Conservation (phyloP, 2,329 filamentous ascomycete genomes). For the Botryotinia calthae region DNA sequence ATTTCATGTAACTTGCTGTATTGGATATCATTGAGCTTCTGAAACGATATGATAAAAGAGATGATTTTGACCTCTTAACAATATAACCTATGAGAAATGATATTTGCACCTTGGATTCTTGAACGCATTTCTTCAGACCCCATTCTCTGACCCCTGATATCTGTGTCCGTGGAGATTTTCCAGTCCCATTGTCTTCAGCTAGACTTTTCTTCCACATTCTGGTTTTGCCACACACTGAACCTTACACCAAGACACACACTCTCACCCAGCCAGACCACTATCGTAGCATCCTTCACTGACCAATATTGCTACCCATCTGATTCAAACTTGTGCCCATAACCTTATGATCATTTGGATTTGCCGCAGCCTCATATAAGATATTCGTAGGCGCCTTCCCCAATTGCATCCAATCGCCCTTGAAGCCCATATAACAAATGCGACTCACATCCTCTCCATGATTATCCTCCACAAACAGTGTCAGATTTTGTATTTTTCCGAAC, state of each 20-base stretch:
- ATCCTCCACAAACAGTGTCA: conserved; percentile 86
- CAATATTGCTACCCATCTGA: conserved; percentile 55
- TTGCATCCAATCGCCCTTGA: conserved; percentile 92
- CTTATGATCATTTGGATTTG: conserved; percentile 85
- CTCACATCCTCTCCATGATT: conserved; percentile 83
- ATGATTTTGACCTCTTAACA: too few relatives aligned
- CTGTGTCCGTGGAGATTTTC: background rate
- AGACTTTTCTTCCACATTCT: background rate
- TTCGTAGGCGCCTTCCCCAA: conserved; percentile 78
- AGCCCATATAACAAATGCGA: conserved; percentile 77
- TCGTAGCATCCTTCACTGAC: conserved; percentile 36
- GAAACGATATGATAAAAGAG: background rate
- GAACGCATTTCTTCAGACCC: background rate
- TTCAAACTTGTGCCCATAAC: conserved; percentile 56
- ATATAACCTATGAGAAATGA: background rate
- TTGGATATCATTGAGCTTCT: background rate
- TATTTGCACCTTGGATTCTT: background rate
- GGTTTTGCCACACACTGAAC: background rate
- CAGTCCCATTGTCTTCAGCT: background rate
- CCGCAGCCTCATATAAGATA: conserved; percentile 90
- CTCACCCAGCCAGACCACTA: background rate
- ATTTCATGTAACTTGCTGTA: conserved; percentile 72
- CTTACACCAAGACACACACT: background rate
- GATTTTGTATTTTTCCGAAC: conserved; percentile 79
- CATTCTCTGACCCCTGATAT: background rate